Percentiles rank a stretch among this genome's conserved stretches.
phyloP scores from a whole-genome alignment of 371 early-diverging fungal genomes.

The Saksenaea oblongispora region DNA sequence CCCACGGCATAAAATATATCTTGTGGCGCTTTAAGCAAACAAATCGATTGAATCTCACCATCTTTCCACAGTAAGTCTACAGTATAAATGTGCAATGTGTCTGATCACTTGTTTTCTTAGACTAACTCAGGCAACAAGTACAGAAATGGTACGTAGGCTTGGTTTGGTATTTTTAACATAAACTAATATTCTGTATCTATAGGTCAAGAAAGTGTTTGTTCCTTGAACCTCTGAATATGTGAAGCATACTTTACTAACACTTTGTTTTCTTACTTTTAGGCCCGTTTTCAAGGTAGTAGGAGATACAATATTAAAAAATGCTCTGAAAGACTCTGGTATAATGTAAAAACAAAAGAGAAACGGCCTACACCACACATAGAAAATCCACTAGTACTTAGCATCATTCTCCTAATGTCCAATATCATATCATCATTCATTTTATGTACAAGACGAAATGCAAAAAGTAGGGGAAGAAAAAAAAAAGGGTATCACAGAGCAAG shows the following conservation, averaged over 20 bases:
- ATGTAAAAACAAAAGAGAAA: neutral
- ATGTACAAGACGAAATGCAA: neutral
- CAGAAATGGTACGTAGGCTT: conserved; percentile 55
- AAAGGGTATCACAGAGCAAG: conserved; percentile 10
- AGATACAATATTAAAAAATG: conserved; percentile 50
- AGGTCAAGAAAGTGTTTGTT: neutral
- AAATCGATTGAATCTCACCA: conserved; percentile 66
- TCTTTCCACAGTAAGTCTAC: conserved; percentile 68
- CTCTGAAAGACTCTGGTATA: conserved; percentile 4
- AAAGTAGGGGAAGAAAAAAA: neutral
- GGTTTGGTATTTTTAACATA: neutral
- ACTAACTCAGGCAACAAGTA: conserved; percentile 71
- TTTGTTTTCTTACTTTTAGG: conserved; percentile 18
- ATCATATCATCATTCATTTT: neutral
- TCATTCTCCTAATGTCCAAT: neutral
- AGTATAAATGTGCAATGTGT: neutral
- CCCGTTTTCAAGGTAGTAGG: conserved; percentile 69
- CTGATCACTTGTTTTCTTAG: conserved; percentile 18
- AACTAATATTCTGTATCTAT: neutral
- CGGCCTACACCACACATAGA: neutral
- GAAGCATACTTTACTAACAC: neutral
- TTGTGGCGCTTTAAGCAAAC: conserved; percentile 68
- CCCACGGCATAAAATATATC: conserved; percentile 70
- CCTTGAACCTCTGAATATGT: neutral
- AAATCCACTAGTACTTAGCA: neutral